A percentile compares a stretch with the other conserved stretches of the same genome.
phyloP scores from a whole-genome alignment of 805 yeast species.

The Candida silvicultrix region DNA sequence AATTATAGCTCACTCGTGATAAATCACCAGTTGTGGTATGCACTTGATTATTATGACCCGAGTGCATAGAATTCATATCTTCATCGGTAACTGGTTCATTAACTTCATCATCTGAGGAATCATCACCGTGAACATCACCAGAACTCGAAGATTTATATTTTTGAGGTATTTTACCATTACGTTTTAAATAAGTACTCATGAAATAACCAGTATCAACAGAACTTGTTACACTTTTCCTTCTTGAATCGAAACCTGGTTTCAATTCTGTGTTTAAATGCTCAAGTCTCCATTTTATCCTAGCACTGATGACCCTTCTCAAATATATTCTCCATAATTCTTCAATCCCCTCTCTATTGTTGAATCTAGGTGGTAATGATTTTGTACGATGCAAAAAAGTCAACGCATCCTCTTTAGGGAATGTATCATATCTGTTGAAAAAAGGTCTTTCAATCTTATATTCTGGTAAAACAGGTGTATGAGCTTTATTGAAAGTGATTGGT shows the following conservation, averaged over 20 bases:
- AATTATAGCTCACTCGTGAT: background rate
- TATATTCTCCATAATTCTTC: conserved; percentile 28
- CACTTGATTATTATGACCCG: background rate
- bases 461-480: conserved; percentile 1
- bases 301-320: conserved; percentile 24
- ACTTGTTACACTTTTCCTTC: conserved; percentile 9
- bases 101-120: background rate
- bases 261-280: conserved; percentile 6
- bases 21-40: background rate
- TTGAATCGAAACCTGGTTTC: conserved; percentile 1
- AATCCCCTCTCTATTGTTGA: conserved; percentile 7
- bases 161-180: conserved; percentile 1
- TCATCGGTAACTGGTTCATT: conserved; percentile 1
- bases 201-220: conserved; percentile 20
- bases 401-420: conserved; percentile 7
- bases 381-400: conserved; percentile 8
- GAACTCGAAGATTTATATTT: background rate
- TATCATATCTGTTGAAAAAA: conserved; percentile 9
- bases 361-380: conserved; percentile 15
- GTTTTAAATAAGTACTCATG: conserved; percentile 7
- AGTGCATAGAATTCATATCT: background rate
- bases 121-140: background rate
- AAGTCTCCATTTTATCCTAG: conserved; percentile 26
- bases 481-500: conserved; percentile 6
- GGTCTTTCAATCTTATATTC: conserved; percentile 9